Evolutionary conservation across 768 basidiomycete genomes (phyloP).

Genomic region (Russula virescens): DNA sequence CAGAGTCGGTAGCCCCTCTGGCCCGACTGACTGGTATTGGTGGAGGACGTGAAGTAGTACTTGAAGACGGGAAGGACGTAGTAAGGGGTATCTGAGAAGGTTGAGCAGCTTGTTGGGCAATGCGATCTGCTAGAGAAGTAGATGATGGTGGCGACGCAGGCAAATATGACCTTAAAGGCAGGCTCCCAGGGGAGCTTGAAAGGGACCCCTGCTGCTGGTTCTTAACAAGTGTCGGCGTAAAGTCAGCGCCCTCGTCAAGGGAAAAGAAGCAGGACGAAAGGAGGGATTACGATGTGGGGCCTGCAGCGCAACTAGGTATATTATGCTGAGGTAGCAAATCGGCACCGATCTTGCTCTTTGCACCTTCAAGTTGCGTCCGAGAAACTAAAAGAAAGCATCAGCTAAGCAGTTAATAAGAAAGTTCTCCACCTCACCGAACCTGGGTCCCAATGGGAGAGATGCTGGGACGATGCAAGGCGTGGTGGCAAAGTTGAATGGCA

Average conservation of each 20-base stretch:
- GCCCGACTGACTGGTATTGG: constrained; percentile 32
- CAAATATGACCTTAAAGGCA: constrained; percentile 38
- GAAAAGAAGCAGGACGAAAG: constrained; percentile 69
- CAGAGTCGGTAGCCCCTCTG: constrained; percentile 1
- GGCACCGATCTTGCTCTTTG: too few relatives aligned
- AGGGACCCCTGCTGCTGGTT: constrained; percentile 55
- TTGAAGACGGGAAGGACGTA: constrained; percentile 33
- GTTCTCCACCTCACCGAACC: too few relatives aligned
- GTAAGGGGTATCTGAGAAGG: too few relatives aligned
- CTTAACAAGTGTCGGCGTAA: constrained; percentile 67
- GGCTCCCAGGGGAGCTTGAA: constrained; percentile 38
- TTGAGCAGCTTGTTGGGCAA: constrained; percentile 24
- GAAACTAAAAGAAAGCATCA: too few relatives aligned
- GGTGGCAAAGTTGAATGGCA: too few relatives aligned
- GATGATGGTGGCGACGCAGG: constrained; percentile 40
- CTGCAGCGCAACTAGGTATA: constrained; percentile 14
- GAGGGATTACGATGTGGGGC: constrained; percentile 44
- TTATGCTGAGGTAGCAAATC: constrained; percentile 22
- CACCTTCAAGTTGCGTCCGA: too few relatives aligned
- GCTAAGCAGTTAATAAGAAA: too few relatives aligned
- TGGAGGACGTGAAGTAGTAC: constrained; percentile 34
- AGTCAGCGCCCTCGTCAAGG: constrained; percentile 57
- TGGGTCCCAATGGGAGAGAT: too few relatives aligned
- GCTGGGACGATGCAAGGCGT: too few relatives aligned
- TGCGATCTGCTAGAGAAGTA: constrained; percentile 39